Base-by-base conservation (phyloP, 2,329 filamentous ascomycete species). In the Fusarium burgessii region DNA sequence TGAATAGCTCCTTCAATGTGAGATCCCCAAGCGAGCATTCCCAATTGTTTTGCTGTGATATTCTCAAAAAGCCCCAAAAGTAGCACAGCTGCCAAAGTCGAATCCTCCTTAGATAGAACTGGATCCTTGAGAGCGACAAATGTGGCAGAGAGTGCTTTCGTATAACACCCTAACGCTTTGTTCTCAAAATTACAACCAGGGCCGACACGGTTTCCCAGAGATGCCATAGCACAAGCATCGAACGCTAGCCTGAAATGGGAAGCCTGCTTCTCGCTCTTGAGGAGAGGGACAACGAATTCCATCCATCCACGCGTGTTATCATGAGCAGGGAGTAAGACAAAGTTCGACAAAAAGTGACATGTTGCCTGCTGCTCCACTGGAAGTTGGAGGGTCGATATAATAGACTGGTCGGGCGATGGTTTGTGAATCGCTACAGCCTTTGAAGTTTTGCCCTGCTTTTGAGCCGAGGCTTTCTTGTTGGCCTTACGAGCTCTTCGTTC, bases 1-100 rank as follows among this genome's bases (percentile, higher is more conserved):
- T 89, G 86, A 35, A 90, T 85, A n/a, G 89, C 89, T 6, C 88
- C 89, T 65, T 90, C 87, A n/a, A 88, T 85, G 72, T 91, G 89
- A 13, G 88, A 88, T 7, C 87, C 88, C 89, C 89, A 91, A 3
- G 88, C 87, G 59, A 86, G 80, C 75, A 86, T 85, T 36, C 84
- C 86, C 52, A 87, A 79, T 56, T 87, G 84, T 62, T 84, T 86
- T 15, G 87, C 85, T 1, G 85, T 85, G 46, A 90, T 89, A 59
- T 84, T 88, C 79, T 91, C 89, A 66, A 89, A 91, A 25, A 90
- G 80, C 1, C 88, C 87, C 29, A 91, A 76, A 62, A 91, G 79
- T 35, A 91, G 78, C 18, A 91, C 88, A 1, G 89, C 84, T 4
- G 87, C 89, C 15, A 91, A 74, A 0, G 89, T 90, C 15, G 83